These are phyloP conservation scores for Streptanthus diversifolius DNA, from an alignment of 345 rosid species.

Conservation along the genomic window DNA sequence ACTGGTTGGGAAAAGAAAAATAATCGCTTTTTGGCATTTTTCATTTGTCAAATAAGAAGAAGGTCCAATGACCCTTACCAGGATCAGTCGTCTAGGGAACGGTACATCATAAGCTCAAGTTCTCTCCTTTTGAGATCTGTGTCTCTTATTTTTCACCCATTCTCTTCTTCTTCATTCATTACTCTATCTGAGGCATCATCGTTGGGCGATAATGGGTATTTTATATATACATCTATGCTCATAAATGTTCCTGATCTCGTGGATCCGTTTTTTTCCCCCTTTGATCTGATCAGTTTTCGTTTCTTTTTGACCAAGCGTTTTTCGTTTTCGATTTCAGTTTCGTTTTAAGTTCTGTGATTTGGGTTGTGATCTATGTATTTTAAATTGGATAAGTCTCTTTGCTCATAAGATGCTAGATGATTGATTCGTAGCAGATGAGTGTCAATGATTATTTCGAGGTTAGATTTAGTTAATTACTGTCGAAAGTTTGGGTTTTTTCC, in stretches of 20 bases:
- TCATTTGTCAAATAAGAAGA: conserved; percentile 24
- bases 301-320: conserved; percentile 14
- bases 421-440: conserved; percentile 14
- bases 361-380: conserved; percentile 16
- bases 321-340: conserved; percentile 26
- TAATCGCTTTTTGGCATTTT: conserved; percentile 19
- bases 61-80: conserved; percentile 23
- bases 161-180: conserved; percentile 12
- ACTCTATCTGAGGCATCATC: conserved; percentile 3
- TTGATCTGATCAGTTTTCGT: conserved; percentile 37
- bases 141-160: not conserved
- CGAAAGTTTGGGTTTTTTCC: not conserved
- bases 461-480: not conserved
- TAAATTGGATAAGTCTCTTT: conserved; percentile 15
- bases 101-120: conserved; percentile 17
- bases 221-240: conserved; percentile 12
- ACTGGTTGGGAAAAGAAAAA: conserved; percentile 17
- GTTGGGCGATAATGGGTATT: conserved; percentile 32
- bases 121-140: conserved; percentile 19
- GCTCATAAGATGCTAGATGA: conserved; percentile 19
- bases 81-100: conserved; percentile 34
- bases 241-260: conserved; percentile 37
- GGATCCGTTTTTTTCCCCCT: conserved; percentile 28
- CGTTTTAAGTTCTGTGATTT: conserved; percentile 10
- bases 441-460: not conserved